Evolutionary conservation across 2,329 filamentous ascomycete genomes (phyloP).

Genomic region (Cryphonectria naterciae): DNA sequence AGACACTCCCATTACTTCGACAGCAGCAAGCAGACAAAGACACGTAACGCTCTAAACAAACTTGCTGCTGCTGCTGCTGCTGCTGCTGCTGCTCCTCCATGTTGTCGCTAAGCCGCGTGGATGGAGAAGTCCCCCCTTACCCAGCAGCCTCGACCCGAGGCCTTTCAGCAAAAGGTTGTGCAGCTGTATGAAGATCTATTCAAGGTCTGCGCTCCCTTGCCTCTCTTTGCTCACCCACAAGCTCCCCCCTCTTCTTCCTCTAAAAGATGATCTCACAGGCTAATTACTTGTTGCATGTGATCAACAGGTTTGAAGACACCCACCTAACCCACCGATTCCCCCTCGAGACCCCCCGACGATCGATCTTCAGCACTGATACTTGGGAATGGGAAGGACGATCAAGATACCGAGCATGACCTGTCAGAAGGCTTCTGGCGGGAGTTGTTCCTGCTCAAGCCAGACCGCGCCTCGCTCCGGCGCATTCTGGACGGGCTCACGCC

Average conservation of each 20-base stretch:
- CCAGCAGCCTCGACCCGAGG: conserved; percentile 85
- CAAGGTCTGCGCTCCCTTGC: conserved; percentile 54
- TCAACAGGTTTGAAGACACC: conserved; percentile 24
- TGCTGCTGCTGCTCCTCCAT: not conserved
- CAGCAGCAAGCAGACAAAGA: not conserved
- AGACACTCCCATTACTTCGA: not conserved
- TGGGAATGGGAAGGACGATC: conserved; percentile 26
- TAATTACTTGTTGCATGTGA: conserved; percentile 26
- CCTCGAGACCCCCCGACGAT: conserved; percentile 3
- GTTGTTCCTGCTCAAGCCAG: conserved; percentile 88
- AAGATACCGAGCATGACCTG: conserved; percentile 67
- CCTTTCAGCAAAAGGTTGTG: conserved; percentile 93
- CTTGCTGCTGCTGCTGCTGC: not conserved
- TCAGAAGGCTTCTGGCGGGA: conserved; percentile 94
- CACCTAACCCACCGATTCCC: not conserved
- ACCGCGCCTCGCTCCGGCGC: conserved; percentile 67
- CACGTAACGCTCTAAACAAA: not conserved
- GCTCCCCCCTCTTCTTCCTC: not conserved
- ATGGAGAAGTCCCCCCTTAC: conserved; percentile 95
- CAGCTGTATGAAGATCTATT: conserved; percentile 86
- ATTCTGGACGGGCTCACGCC: conserved; percentile 73
- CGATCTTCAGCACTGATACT: conserved; percentile 19
- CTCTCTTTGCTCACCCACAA: not conserved
- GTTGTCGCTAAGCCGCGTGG: conserved; percentile 18
- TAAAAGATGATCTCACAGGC: conserved; percentile 20